These are phyloP conservation scores for Trichosporon asahii DNA, from an alignment of 1,284 basidiomycete genomes.

Conservation along the genomic window DNA sequence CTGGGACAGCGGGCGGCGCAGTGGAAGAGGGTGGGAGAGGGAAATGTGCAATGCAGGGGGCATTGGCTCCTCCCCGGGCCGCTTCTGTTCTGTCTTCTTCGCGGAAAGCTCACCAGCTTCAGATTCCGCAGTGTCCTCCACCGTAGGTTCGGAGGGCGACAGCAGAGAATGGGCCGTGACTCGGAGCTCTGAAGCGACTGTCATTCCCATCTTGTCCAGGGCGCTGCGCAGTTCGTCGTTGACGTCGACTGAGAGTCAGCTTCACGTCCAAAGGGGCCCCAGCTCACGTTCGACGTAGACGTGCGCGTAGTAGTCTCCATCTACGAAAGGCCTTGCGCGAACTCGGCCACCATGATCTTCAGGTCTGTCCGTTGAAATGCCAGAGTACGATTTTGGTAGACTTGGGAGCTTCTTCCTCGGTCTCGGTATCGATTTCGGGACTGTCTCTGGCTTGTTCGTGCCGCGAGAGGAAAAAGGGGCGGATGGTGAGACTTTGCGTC, in stretches of 20 bases:
- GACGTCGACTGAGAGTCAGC: conserved; percentile 14
- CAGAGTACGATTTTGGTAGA: conserved; percentile 11
- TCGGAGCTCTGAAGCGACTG: background rate
- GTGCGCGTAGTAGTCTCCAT: conserved; percentile 50
- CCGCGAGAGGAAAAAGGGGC: background rate
- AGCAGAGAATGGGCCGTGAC: background rate
- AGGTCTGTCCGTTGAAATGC: conserved; percentile 34
- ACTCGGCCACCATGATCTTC: conserved; percentile 43
- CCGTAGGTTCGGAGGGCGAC: background rate
- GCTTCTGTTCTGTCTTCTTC: background rate
- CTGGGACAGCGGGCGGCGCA: conserved; percentile 27
- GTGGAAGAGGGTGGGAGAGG: conserved; percentile 47
- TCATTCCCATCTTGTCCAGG: conserved; percentile 18
- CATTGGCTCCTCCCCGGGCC: background rate
- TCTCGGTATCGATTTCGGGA: background rate
- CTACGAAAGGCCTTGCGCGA: conserved; percentile 46
- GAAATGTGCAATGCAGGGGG: conserved; percentile 42
- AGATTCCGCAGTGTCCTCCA: background rate
- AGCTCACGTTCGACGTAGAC: conserved; percentile 43
- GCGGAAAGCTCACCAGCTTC: background rate
- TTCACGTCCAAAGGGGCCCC: no score
- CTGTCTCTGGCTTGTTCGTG: no score
- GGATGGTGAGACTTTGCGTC: background rate
- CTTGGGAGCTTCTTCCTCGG: conserved; percentile 12
- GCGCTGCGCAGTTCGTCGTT: conserved; percentile 19